Percentiles rank a stretch among this genome's conserved stretches.
These are phyloP conservation scores for Mucor velutinosus DNA, from an alignment of 371 early-diverging fungal genomes.

Conservation along the genomic window DNA sequence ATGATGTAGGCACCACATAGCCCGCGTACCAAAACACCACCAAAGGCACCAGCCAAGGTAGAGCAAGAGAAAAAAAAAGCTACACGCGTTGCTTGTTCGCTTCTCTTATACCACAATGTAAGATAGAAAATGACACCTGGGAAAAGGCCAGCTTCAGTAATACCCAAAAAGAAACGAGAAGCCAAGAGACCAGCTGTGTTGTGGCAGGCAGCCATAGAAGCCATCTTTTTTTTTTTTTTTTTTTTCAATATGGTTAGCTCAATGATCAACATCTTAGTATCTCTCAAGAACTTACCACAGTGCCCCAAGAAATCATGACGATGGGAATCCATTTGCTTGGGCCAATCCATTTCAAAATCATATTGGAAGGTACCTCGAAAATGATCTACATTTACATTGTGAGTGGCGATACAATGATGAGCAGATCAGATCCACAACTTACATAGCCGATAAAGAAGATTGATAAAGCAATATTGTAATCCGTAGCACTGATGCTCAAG, in stretches of 20 bases:
- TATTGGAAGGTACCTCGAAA: constrained; percentile 74
- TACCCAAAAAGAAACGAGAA: constrained; percentile 70
- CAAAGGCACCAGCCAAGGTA: constrained; percentile 71
- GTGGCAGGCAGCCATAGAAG: constrained; percentile 46
- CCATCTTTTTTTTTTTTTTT: constrained; percentile 33
- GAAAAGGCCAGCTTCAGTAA: constrained; percentile 68
- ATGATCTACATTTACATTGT: constrained; percentile 40
- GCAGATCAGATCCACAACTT: constrained; percentile 14
- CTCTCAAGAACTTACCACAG: constrained; percentile 25
- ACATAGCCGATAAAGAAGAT: constrained; percentile 68
- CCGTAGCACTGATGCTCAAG: constrained; percentile 40
- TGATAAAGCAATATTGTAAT: constrained; percentile 62
- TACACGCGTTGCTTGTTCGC: constrained; percentile 75
- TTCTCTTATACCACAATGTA: constrained; percentile 51
- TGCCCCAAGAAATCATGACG: constrained; percentile 54
- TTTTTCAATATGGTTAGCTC: background rate
- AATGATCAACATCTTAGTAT: background rate
- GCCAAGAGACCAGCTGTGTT: constrained; percentile 55
- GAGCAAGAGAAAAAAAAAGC: constrained; percentile 69
- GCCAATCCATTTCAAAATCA: constrained; percentile 65
- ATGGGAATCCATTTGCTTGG: constrained; percentile 75
- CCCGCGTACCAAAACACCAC: constrained; percentile 48
- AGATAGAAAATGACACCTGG: constrained; percentile 60
- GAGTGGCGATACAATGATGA: background rate
- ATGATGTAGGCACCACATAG: background rate